phyloP scores from a whole-genome alignment of 768 basidiomycete genomes.

The Tulasnella sp. region DNA sequence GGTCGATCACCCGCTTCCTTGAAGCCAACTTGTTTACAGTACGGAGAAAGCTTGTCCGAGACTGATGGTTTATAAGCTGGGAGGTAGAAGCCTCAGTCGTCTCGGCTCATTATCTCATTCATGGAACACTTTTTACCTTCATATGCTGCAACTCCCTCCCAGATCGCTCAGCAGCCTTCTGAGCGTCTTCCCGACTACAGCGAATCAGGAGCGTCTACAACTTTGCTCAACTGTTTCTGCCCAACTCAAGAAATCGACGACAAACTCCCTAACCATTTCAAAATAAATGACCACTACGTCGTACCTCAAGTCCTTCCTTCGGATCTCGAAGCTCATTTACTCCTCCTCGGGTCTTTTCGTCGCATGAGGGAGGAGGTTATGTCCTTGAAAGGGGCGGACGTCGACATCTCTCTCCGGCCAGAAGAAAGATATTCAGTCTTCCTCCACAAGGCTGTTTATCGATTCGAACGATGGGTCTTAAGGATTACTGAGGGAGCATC shows the following conservation, averaged over 20 bases:
- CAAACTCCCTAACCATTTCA: not conserved
- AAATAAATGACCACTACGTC: not conserved
- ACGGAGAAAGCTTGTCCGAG: too few species aligned
- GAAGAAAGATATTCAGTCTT: conserved; percentile 11
- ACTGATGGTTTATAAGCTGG: too few species aligned
- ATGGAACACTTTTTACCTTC: not conserved
- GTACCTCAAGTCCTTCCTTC: conserved; percentile 11
- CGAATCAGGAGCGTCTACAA: not conserved
- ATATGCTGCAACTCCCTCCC: not conserved
- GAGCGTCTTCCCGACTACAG: not conserved
- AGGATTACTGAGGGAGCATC: not conserved
- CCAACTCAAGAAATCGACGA: not conserved
- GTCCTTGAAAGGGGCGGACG: not conserved
- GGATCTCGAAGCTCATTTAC: conserved; percentile 14
- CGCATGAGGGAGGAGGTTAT: conserved; percentile 5
- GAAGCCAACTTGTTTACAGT: too few species aligned
- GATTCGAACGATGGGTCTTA: conserved; percentile 14
- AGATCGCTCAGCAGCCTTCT: not conserved
- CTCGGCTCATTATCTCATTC: too few species aligned
- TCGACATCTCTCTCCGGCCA: not conserved
- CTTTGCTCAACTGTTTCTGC: not conserved
- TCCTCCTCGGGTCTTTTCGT: conserved; percentile 15
- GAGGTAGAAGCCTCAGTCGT: too few species aligned
- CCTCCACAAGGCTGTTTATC: conserved; percentile 11
- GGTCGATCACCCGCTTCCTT: too few species aligned